Evolutionary conservation across 75 land plant genomes (phyloP).

Genomic region (Azolla pinnata): DNA sequence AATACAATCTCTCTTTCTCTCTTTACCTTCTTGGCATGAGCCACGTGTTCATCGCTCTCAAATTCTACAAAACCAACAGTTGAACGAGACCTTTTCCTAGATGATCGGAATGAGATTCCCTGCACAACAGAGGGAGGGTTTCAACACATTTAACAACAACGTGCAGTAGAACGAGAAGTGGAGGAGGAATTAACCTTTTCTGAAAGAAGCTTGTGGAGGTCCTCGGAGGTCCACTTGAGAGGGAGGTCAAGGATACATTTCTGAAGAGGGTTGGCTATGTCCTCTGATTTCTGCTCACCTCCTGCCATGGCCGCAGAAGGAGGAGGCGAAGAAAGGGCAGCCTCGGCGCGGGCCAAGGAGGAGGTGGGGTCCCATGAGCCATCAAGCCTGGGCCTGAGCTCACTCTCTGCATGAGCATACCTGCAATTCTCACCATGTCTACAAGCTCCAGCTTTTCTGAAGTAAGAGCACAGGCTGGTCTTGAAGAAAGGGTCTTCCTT

Average conservation of each 20-base stretch:
- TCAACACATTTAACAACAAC: no score
- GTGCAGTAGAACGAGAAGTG: no score
- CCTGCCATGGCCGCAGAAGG: neutral
- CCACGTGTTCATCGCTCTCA: slow-evolving; percentile 45
- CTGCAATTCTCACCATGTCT: slow-evolving; percentile 69
- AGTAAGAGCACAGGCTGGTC: slow-evolving; percentile 81
- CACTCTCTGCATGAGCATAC: slow-evolving; percentile 81
- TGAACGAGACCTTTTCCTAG: slow-evolving; percentile 79
- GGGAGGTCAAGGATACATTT: slow-evolving; percentile 63
- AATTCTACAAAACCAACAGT: slow-evolving; percentile 72
- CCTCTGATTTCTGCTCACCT: slow-evolving; percentile 1
- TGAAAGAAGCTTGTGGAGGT: slow-evolving; percentile 41
- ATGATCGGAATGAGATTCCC: slow-evolving; percentile 48
- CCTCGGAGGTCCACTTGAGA: slow-evolving; percentile 39
- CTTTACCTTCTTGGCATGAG: slow-evolving; percentile 60
- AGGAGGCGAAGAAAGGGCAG: neutral
- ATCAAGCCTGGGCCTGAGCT: slow-evolving; percentile 74
- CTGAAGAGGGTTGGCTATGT: slow-evolving; percentile 15
- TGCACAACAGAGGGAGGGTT: slow-evolving; percentile 22
- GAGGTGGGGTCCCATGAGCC: slow-evolving; percentile 93
- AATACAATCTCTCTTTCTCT: no score
- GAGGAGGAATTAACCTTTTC: slow-evolving; percentile 20
- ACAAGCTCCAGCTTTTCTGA: slow-evolving; percentile 36
- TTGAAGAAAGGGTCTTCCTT: slow-evolving; percentile 36
- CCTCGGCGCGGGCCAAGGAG: no score